Evolutionary conservation across 2,329 filamentous ascomycete genomes (phyloP), one percentile per base, ranked within the genome.

Genomic region (Tolypocladium guangdongense): DNA sequence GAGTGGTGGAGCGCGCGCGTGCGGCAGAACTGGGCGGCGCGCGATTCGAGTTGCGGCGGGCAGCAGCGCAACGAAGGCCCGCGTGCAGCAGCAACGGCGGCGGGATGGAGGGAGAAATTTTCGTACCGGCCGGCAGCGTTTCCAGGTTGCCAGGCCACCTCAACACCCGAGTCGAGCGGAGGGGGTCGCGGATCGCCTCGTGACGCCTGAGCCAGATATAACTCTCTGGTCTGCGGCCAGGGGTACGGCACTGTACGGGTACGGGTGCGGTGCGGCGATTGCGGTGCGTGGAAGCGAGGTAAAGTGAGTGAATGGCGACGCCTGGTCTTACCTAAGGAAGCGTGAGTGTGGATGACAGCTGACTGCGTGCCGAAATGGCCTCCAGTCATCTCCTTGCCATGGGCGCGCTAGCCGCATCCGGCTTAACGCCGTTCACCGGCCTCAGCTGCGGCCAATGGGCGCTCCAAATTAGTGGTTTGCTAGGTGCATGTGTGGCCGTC

Each of bases 251-350:
- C 43, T 47, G 43, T 33, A 47, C 43, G 27, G 41, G 41, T 45
- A 27, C 48, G 35, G 45, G 45, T 48, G 49, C 49, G 53, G 46
- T 45, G 37, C 41, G 53, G 49, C 54, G 46, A 52, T 51, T 51
- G 49, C 49, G 49, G 53, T 53, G 50, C 56, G 61, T 58, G 56
- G 54, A 60, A 56, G 54, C 56, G 50, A 58, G 53, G 56, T 54
- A 53, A 55, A 57, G 59, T 54, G 55, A 55, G 57, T 52, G 57
- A 58, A 59, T 54, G 54, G 57, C 61, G 56, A 63, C 41, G 55
- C 54, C 53, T 58, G 58, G 58, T 64, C 64, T 67, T 67, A 67
- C 65, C 64, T 66, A 66, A 66, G 62, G 60, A 55, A 57, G 36
- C 38, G 27, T 47, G 43, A 47, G 27, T 18, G 43, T 46, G 18